A percentile compares a stretch with the other conserved stretches of the same genome.
Conservation (phyloP, 768 basidiomycete genomes). For the Mrakia frigida region DNA sequence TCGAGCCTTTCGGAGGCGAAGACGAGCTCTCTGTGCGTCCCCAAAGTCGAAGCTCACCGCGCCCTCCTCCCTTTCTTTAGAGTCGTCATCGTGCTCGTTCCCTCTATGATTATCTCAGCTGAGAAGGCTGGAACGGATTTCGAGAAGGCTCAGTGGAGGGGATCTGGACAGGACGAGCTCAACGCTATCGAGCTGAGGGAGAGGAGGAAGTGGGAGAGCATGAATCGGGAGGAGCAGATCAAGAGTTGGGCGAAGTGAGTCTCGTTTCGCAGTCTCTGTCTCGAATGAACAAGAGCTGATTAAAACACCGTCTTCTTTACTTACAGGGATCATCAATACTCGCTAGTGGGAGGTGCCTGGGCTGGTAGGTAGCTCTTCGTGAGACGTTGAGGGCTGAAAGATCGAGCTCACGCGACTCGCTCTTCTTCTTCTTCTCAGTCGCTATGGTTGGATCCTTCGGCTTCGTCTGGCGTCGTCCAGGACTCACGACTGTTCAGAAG, state of each 20-base stretch:
- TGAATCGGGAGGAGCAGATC: background rate
- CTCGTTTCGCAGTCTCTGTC: background rate
- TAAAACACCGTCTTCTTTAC: background rate
- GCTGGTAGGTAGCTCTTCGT: constrained; percentile 12
- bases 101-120: constrained; percentile 17
- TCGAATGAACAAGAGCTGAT: background rate
- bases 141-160: constrained; percentile 25
- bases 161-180: background rate
- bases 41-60: background rate
- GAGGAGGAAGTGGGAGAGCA: background rate
- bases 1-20: background rate
- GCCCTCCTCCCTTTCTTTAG: background rate
- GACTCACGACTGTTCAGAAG: constrained; percentile 20
- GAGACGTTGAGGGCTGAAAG: background rate
- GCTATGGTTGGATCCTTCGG: constrained; percentile 11
- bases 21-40: too few species aligned
- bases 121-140: constrained; percentile 19
- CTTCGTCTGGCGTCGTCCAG: constrained; percentile 13
- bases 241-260: constrained; percentile 17
- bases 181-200: background rate
- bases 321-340: constrained; percentile 9
- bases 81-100: constrained; percentile 19
- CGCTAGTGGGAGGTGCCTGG: constrained; percentile 13
- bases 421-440: background rate
- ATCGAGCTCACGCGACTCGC: background rate